Base-by-base conservation (phyloP, 129 eudicot genomes). In the Artemisia argyi region DNA sequence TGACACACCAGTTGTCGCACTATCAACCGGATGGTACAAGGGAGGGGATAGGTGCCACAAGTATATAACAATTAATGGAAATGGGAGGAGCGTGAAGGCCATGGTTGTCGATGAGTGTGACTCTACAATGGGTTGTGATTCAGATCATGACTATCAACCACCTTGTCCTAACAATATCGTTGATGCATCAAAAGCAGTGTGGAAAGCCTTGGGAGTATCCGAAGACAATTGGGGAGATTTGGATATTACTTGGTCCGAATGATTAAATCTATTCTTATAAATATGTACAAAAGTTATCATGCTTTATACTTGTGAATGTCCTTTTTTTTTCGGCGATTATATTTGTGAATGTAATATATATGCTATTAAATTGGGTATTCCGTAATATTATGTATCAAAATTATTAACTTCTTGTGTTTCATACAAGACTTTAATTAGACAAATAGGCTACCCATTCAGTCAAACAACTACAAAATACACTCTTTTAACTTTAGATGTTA, bases 141-240 rank as follows among this genome's bases (percentile, higher is more conserved):
- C 19, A 6, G 60, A 55, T 15, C 60, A 55, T 55, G 60, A 55
- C 60, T 55, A 55, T n/a, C 60, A 55, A 16, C 60, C 60, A n/a
- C 60, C 60, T 1, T 55, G 60, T 55, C 60, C 60, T 1, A 55
- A 55, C 60, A 55, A 55, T 20, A 55, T 55, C 17, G 60, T 55
- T 55, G 60, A 55, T n/a, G 60, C 60, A 14, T 55, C 60, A 16
- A 55, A 55, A 55, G 60, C 60, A 1, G 60, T 55, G 60, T 55
- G 60, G 60, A 55, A 55, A 55, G 60, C 60, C 10, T 55, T 55
- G 5, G 60, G 60, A 7, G 60, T 55, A 55, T 55, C 60, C 1
- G 60, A 55, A 7, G 60, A 55, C 17, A 55, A 55, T 26, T 55
- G 60, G 60, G 60, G 60, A 55, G 60, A 55, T 55, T 55, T 55